Evolutionary conservation across 805 yeast species (phyloP), one percentile per base, ranked within the genome.

Genomic region (Sungouiella blattae): DNA sequence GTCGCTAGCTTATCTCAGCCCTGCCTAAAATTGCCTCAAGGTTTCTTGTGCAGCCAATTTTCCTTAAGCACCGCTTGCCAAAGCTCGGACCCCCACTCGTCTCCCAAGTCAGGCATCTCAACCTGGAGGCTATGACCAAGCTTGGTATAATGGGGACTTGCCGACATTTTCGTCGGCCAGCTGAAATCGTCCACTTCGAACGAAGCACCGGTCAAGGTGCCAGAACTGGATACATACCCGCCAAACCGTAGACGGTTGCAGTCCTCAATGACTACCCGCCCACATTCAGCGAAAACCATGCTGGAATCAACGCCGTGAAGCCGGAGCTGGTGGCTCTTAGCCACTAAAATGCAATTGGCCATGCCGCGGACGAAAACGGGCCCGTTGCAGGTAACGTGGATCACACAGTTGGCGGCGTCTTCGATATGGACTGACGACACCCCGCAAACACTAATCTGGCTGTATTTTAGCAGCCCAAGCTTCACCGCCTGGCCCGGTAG

Each of bases 211-310:
- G 26, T 22, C n/a, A 35, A 18, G 0, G 4, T 21, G 12, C 13
- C 12, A 1, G 4, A 14, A n/a, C 9, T 13, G 2, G 12, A 31
- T 5, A 17, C 15, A 11, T 27, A 18, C 6, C 38, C 35, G 8
- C 43, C 43, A 13, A 44, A 26, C 23, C 15, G 15, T 18, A 46
- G 17, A 4, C 28, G 8, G 8, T 31, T 25, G 30, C 70, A 57
- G 20, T 53, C 40, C 39, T 67, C 72, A 7, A 62, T 53, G 7
- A 64, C 49, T 2, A 62, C 44, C 13, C 54, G 49, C 28, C 50
- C 37, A 29, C 52, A 55, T 9, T 38, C 37, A 1, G 46, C 53
- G 11, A 52, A 35, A 5, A 58, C 36, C 5, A 47, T 34, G 26
- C 46, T 42, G 6, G 36, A 17, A 15, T 28, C 20, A 23, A 32